Evolutionary conservation across 176 grass and related monocot genomes (phyloP).

Genomic region (Aegilops sharonensis): DNA sequence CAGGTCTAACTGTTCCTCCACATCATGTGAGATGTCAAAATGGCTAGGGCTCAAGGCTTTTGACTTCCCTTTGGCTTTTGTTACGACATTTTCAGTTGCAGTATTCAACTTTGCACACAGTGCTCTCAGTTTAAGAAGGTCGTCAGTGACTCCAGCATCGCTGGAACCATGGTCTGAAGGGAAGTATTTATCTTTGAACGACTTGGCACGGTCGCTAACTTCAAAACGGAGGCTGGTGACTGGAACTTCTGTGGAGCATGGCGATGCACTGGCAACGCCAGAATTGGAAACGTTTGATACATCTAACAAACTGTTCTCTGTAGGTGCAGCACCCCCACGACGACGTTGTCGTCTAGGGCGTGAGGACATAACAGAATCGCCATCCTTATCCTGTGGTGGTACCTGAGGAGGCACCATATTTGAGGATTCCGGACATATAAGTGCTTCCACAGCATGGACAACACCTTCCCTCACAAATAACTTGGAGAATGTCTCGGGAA

Average conservation of each 20-base stretch:
- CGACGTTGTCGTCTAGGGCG: conserved; percentile 70
- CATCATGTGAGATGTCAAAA: conserved; percentile 63
- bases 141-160: conserved; percentile 70
- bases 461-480: conserved; percentile 96
- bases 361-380: conserved; percentile 42
- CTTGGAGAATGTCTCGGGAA: conserved; percentile 75
- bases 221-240: conserved; percentile 57
- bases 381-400: conserved; percentile 37
- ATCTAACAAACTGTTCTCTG: conserved; percentile 49
- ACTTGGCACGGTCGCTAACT: conserved; percentile 68
- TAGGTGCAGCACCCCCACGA: conserved; percentile 35
- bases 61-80: conserved; percentile 79
- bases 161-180: conserved; percentile 50
- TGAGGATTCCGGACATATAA: conserved; percentile 60
- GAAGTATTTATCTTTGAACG: conserved; percentile 79
- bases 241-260: conserved; percentile 34
- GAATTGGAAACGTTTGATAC: conserved; percentile 50
- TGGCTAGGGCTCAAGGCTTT: conserved; percentile 45
- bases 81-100: conserved; percentile 51
- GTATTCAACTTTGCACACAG: conserved; percentile 69
- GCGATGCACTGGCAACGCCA: conserved; percentile 27
- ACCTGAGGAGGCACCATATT: conserved; percentile 43
- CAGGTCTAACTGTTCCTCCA: conserved; percentile 60
- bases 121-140: conserved; percentile 63
- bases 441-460: conserved; percentile 78